These are phyloP conservation scores for Carallia pectinifolia DNA, from an alignment of 345 rosid genomes.

Conservation along the genomic window DNA sequence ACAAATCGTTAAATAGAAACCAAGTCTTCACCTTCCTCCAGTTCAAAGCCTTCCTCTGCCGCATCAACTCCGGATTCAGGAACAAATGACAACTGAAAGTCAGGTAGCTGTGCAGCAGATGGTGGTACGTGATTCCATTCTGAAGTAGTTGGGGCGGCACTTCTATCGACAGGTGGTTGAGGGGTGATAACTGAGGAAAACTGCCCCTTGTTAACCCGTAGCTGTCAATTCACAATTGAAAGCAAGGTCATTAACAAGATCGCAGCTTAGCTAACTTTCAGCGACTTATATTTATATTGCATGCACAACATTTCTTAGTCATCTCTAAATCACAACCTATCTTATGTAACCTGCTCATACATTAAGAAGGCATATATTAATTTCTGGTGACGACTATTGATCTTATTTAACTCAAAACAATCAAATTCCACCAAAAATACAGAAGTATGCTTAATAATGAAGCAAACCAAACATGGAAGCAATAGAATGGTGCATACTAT, in stretches of 20 bases:
- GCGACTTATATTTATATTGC: neutral
- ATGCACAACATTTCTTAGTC: neutral
- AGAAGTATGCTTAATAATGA: too few relatives aligned
- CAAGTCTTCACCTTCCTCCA: slow-evolving; percentile 54
- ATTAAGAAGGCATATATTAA: too few relatives aligned
- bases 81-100: slow-evolving; percentile 33
- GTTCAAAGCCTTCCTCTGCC: slow-evolving; percentile 35
- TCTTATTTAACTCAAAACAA: too few relatives aligned
- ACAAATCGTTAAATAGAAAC: neutral
- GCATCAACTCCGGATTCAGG: slow-evolving; percentile 36
- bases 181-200: slow-evolving; percentile 42
- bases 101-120: slow-evolving; percentile 57
- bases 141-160: slow-evolving; percentile 40
- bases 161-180: slow-evolving; percentile 51
- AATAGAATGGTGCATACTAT: slow-evolving; percentile 51
- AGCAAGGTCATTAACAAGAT: slow-evolving; percentile 7
- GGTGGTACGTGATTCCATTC: slow-evolving; percentile 57
- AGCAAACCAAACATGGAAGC: too few relatives aligned
- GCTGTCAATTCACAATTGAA: slow-evolving; percentile 35
- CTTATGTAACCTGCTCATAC: too few relatives aligned
- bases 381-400: too few relatives aligned
- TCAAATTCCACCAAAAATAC: neutral
- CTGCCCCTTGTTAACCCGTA: slow-evolving; percentile 63
- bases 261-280: slow-evolving; percentile 7
- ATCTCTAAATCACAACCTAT: too few relatives aligned